phyloP scores from a whole-genome alignment of 208 protist genomes.

The Angomonas desouzai region DNA sequence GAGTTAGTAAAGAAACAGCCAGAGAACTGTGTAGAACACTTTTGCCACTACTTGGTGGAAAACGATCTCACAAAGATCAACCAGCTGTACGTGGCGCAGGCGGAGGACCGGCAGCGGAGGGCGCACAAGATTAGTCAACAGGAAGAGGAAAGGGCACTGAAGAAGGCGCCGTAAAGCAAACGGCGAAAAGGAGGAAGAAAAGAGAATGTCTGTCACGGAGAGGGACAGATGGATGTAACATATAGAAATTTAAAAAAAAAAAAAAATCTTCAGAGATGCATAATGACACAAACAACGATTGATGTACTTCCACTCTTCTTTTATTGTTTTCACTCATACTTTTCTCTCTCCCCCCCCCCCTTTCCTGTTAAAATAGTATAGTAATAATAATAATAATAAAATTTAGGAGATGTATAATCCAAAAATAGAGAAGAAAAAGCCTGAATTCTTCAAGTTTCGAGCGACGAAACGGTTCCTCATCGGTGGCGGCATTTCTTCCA shows the following conservation, averaged over 20 bases:
- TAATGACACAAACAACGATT: no score
- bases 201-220: no score
- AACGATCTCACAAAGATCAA: conserved; percentile 19
- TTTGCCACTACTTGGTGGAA: conserved; percentile 43
- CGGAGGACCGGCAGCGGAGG: conserved; percentile 2
- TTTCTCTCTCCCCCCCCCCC: not conserved
- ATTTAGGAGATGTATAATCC: not conserved
- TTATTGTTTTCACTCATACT: not conserved
- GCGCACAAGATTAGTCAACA: not conserved
- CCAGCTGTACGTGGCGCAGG: not conserved
- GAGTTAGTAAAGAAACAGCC: conserved; percentile 51
- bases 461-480: not conserved
- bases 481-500: not conserved
- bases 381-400: not conserved
- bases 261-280: no score
- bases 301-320: not conserved
- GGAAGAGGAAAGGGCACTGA: not conserved
- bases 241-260: no score
- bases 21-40: conserved; percentile 44
- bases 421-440: not conserved
- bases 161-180: not conserved
- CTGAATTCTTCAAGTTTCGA: not conserved
- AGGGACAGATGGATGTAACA: not conserved
- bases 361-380: not conserved
- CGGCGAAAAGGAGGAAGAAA: not conserved